phyloP scores from a whole-genome alignment of 2,329 filamentous ascomycete genomes.

The Fusarium tricinctum region DNA sequence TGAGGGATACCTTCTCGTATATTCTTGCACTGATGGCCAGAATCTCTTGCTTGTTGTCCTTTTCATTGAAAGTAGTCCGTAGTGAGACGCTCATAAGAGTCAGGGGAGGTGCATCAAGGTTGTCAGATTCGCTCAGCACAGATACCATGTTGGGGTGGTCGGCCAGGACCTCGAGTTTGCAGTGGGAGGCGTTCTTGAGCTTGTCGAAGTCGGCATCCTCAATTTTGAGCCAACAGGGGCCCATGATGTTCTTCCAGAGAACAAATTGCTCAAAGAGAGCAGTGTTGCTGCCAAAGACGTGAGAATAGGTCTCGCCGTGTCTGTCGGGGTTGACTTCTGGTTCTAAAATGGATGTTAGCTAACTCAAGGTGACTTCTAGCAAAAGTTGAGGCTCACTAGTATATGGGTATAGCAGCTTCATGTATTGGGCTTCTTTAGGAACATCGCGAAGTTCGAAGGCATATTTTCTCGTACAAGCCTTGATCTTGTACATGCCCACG shows the following conservation, averaged over 20 bases:
- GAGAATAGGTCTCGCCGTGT: constrained; percentile 90
- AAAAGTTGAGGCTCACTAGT: constrained; percentile 65
- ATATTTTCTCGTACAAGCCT: constrained; percentile 89
- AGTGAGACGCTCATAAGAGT: constrained; percentile 97
- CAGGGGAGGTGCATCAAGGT: constrained; percentile 84
- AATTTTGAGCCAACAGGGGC: constrained; percentile 96
- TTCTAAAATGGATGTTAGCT: constrained; percentile 60
- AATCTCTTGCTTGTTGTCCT: constrained; percentile 97
- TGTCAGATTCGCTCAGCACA: constrained; percentile 81
- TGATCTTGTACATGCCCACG: constrained; percentile 93
- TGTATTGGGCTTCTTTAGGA: constrained; percentile 89
- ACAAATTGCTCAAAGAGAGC: constrained; percentile 98
- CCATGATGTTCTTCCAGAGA: constrained; percentile 99
- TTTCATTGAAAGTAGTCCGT: constrained; percentile 88
- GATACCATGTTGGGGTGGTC: constrained; percentile 82
- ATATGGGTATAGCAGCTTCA: constrained; percentile 97
- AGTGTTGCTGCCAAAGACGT: constrained; percentile 93
- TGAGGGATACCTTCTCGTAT: constrained; percentile 90
- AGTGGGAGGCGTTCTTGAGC: constrained; percentile 94
- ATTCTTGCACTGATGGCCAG: constrained; percentile 90
- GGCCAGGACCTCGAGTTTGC: constrained; percentile 91
- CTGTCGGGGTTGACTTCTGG: constrained; percentile 75
- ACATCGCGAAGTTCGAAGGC: constrained; percentile 92
- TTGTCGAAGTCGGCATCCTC: constrained; percentile 85
- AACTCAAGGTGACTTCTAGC: background rate